These are phyloP conservation scores for Bauhinia variegata DNA, from an alignment of 306 rosid species.

Conservation along the genomic window DNA sequence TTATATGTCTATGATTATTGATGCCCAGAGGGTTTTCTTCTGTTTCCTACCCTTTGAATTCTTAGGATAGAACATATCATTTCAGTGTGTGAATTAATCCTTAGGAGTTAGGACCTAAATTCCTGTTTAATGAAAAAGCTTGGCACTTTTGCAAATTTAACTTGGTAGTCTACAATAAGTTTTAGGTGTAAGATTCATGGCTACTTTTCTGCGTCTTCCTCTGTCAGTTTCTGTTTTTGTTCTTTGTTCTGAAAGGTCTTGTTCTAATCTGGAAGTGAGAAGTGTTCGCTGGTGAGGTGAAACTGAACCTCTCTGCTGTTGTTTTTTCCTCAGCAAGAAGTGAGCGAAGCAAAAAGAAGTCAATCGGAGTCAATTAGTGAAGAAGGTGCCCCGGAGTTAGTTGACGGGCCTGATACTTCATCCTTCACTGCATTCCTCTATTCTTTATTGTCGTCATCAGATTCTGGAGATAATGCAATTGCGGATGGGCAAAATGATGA, in stretches of 20 bases:
- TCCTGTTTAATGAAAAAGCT: neutral
- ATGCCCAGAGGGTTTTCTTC: too few relatives aligned
- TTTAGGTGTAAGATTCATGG: slow-evolving; percentile 2
- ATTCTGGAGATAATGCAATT: slow-evolving; percentile 45
- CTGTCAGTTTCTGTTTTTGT: neutral
- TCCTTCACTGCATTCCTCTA: slow-evolving; percentile 84
- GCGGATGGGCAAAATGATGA: slow-evolving; percentile 47
- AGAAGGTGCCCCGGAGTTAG: slow-evolving; percentile 46
- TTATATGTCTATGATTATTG: too few relatives aligned
- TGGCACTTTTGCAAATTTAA: neutral
- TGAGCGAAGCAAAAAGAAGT: slow-evolving; percentile 44
- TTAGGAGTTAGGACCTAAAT: neutral
- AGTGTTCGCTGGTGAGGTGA: neutral
- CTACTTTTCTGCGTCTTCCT: neutral
- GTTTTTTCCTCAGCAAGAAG: slow-evolving; percentile 57
- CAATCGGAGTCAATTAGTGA: slow-evolving; percentile 47
- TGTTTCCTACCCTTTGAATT: too few relatives aligned
- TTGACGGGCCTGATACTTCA: slow-evolving; percentile 93
- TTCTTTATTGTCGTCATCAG: slow-evolving; percentile 70
- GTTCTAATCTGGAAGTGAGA: slow-evolving; percentile 14
- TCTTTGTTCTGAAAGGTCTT: neutral
- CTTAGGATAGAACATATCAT: too few relatives aligned
- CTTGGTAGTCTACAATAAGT: neutral
- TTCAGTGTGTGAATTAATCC: neutral
- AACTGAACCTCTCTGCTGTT: neutral